These are phyloP conservation scores for Umbilicus rupestris DNA, from an alignment of 164 flowering plant species.

Conservation along the genomic window DNA sequence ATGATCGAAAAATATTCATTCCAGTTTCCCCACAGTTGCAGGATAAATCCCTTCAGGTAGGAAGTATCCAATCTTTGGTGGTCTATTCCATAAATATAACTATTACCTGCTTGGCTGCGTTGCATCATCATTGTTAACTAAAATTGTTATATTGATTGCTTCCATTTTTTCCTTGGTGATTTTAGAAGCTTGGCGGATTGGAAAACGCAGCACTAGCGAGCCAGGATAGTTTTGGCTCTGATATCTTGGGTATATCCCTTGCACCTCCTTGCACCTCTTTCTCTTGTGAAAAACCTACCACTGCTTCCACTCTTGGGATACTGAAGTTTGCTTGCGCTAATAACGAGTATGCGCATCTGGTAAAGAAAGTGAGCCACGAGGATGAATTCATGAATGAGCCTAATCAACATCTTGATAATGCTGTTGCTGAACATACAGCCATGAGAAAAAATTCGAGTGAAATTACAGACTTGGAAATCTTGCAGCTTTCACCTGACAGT, in stretches of 20 bases:
- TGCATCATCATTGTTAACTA: slow-evolving; percentile 1
- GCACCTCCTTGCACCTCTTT: slow-evolving; percentile 22
- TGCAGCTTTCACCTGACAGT: slow-evolving; percentile 30
- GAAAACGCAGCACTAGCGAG: slow-evolving; percentile 22
- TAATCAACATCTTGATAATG: neutral
- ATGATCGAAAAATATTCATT: slow-evolving; percentile 33
- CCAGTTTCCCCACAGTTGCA: slow-evolving; percentile 45
- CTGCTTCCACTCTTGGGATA: slow-evolving; percentile 12
- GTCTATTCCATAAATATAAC: too few species aligned
- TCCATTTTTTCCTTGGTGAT: neutral
- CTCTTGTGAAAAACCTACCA: slow-evolving; percentile 33
- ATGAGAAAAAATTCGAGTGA: neutral
- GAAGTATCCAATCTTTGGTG: slow-evolving; percentile 13
- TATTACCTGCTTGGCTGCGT: slow-evolving; percentile 8
- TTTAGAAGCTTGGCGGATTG: slow-evolving; percentile 37
- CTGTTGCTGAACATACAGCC: neutral
- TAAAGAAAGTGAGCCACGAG: neutral
- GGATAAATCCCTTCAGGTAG: slow-evolving; percentile 51
- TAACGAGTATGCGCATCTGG: neutral
- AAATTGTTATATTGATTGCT: neutral
- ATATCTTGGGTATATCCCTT: slow-evolving; percentile 19
- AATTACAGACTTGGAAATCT: neutral
- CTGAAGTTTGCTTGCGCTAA: neutral
- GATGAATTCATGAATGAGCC: neutral
- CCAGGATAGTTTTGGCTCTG: slow-evolving; percentile 1